These are phyloP conservation scores for Lunasporangiospora selenospora DNA, from an alignment of 192 early-diverging fungal genomes.

Conservation along the genomic window DNA sequence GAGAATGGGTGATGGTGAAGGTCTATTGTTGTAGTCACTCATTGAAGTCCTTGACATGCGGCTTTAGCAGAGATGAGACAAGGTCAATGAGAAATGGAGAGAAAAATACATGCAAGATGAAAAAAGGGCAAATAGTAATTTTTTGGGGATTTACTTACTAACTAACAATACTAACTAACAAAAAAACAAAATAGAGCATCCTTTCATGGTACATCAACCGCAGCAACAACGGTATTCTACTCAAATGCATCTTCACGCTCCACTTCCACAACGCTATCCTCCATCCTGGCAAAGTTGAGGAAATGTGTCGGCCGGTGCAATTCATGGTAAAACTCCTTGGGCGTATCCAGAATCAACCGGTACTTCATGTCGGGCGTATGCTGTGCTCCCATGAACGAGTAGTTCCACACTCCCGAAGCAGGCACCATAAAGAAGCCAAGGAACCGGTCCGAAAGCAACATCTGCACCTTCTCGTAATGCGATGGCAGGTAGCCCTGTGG, in stretches of 20 bases:
- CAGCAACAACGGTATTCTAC: conserved; percentile 28
- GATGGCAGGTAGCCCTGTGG: conserved; percentile 87
- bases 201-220: neutral
- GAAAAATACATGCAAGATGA: neutral
- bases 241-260: conserved; percentile 68
- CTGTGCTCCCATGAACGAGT: conserved; percentile 97
- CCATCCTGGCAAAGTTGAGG: conserved; percentile 86
- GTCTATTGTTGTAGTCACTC: too few species aligned
- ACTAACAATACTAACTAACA: neutral
- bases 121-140: neutral
- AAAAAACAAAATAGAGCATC: neutral
- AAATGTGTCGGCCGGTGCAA: conserved; percentile 96
- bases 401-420: conserved; percentile 96
- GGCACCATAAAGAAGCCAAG: conserved; percentile 99
- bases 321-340: conserved; percentile 98
- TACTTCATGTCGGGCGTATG: conserved; percentile 95
- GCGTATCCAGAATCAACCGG: conserved; percentile 84
- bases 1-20: too few species aligned
- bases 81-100: neutral
- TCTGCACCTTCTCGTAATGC: conserved; percentile 97
- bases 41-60: too few species aligned
- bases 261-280: conserved; percentile 59
- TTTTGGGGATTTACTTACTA: neutral
- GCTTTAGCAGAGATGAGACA: neutral
- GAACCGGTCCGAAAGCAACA: conserved; percentile 95